phyloP scores from a whole-genome alignment of 495 filamentous ascomycete genomes.

The Tuber aestivum region DNA sequence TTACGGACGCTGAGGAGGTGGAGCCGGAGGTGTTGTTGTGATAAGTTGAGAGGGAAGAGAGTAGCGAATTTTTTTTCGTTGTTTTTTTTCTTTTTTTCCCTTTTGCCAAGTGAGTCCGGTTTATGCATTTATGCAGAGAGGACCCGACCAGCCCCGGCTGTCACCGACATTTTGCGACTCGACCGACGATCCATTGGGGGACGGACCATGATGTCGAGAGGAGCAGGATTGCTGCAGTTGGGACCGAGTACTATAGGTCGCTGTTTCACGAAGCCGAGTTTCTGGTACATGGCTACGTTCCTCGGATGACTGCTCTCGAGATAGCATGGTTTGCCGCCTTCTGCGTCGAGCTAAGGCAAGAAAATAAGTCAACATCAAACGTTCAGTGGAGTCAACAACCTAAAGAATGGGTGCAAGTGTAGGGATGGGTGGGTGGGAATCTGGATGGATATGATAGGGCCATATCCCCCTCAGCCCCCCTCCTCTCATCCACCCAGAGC shows the following conservation, averaged over 20 bases:
- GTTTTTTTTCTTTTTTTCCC: neutral
- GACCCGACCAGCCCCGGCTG: slow-evolving; percentile 12
- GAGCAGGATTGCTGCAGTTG: slow-evolving; percentile 53
- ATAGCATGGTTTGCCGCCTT: slow-evolving; percentile 58
- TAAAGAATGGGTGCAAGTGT: neutral
- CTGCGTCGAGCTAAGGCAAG: slow-evolving; percentile 55
- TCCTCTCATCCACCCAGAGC: neutral
- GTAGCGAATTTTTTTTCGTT: neutral
- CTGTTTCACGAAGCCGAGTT: slow-evolving; percentile 60
- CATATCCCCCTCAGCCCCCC: neutral
- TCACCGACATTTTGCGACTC: slow-evolving; percentile 12
- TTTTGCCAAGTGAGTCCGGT: neutral
- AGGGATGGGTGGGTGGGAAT: neutral
- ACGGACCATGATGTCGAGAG: slow-evolving; percentile 70
- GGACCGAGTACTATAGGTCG: slow-evolving; percentile 56
- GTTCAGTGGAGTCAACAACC: slow-evolving; percentile 4
- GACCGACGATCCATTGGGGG: slow-evolving; percentile 47
- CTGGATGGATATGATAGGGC: neutral
- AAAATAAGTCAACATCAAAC: slow-evolving; percentile 19
- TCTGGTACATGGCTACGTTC: slow-evolving; percentile 64
- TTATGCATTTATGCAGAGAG: neutral
- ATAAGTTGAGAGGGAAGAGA: neutral
- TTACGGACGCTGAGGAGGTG: neutral
- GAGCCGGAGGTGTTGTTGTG: neutral
- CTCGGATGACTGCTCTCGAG: slow-evolving; percentile 64